A percentile compares a stretch with the other conserved stretches of the same genome.
These are phyloP conservation scores for Alternaria arborescens DNA, from an alignment of 2,329 filamentous ascomycete species.

Conservation along the genomic window DNA sequence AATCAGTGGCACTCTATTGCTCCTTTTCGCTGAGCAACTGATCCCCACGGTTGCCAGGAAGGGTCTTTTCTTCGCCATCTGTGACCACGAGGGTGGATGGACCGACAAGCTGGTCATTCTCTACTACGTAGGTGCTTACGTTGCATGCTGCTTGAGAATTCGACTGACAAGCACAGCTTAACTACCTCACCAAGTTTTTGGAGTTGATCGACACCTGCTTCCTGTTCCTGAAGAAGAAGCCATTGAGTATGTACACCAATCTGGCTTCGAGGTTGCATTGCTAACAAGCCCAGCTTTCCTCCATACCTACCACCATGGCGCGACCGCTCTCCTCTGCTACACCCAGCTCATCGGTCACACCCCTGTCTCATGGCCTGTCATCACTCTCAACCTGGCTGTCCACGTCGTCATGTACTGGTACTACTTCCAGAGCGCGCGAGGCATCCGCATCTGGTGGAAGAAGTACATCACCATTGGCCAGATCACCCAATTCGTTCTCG, in stretches of 20 bases:
- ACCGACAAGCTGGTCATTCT: conserved; percentile 90
- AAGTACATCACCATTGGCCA: conserved; percentile 98
- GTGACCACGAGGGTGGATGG: conserved; percentile 83
- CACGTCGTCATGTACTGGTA: conserved; percentile 99
- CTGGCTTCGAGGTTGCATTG: conserved; percentile 14
- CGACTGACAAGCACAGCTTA: conserved; percentile 71
- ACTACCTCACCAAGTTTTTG: conserved; percentile 98
- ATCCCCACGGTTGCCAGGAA: conserved; percentile 80
- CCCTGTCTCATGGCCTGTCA: conserved; percentile 93
- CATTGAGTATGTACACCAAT: conserved; percentile 70
- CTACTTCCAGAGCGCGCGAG: conserved; percentile 98
- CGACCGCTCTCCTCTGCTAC: conserved; percentile 96
- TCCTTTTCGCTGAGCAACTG: conserved; percentile 89
- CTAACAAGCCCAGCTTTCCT: conserved; percentile 73
- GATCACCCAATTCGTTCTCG: conserved; percentile 96
- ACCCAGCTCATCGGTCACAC: conserved; percentile 94
- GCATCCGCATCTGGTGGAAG: conserved; percentile 99
- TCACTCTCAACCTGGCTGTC: conserved; percentile 89
- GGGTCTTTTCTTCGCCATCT: conserved; percentile 91
- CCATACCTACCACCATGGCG: conserved; percentile 98
- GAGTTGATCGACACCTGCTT: conserved; percentile 96
- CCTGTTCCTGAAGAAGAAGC: conserved; percentile 99
- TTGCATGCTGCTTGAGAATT: not conserved
- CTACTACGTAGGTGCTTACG: conserved; percentile 81
- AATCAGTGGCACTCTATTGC: conserved; percentile 82